Conservation (phyloP, 257 asterid species). For the Fraxinus americana region DNA sequence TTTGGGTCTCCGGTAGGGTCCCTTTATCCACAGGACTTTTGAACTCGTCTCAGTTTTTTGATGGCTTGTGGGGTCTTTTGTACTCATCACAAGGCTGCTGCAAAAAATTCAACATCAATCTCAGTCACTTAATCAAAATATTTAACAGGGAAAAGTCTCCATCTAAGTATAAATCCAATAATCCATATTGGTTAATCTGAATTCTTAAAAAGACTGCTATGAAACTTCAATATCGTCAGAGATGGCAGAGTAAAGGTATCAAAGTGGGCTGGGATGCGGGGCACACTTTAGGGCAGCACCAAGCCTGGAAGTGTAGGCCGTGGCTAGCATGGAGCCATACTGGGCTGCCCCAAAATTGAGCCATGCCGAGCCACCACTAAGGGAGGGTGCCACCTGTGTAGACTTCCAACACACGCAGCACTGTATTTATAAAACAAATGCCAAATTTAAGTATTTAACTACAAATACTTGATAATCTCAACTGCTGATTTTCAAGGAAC, state of each 20-base stretch:
- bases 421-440: no score
- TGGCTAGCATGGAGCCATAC: neutral
- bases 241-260: no score
- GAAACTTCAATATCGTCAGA: neutral
- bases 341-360: neutral
- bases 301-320: neutral
- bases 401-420: neutral
- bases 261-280: no score
- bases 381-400: neutral
- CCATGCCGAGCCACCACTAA: neutral
- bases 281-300: neutral
- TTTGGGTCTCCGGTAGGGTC: constrained; percentile 18
- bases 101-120: constrained; percentile 8
- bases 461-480: neutral
- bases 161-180: neutral
- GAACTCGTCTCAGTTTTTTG: constrained; percentile 15
- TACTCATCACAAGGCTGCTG: constrained; percentile 13
- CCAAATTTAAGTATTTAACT: no score
- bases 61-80: constrained; percentile 12
- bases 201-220: neutral
- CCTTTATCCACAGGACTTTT: constrained; percentile 19
- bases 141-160: constrained; percentile 6
- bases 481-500: neutral
- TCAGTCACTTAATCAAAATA: constrained; percentile 11
- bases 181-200: neutral